These are phyloP conservation scores for Yamadazyma atlantica DNA, from an alignment of 1,139 yeast genomes.

Conservation along the genomic window DNA sequence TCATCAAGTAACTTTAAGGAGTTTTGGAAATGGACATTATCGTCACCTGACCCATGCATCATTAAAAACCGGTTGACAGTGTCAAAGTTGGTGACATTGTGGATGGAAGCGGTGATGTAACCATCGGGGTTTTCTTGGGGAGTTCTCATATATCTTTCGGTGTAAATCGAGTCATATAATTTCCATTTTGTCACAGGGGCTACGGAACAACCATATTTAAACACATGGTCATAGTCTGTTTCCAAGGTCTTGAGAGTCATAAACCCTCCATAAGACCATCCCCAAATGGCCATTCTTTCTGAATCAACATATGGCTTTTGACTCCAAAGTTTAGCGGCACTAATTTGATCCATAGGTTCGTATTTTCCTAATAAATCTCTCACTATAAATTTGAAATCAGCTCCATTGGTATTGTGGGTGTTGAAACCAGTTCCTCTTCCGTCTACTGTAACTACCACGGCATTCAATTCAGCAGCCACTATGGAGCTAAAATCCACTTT, in stretches of 20 bases:
- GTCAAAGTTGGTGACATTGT: constrained; percentile 46
- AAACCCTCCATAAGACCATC: constrained; percentile 85
- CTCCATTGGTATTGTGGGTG: constrained; percentile 36
- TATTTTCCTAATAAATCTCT: constrained; percentile 65
- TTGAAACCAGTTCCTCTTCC: constrained; percentile 83
- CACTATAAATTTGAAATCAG: constrained; percentile 60
- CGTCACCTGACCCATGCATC: constrained; percentile 84
- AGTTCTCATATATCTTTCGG: constrained; percentile 75
- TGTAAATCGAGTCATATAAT: constrained; percentile 72
- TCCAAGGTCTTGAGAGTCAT: constrained; percentile 74
- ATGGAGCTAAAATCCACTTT: constrained; percentile 60
- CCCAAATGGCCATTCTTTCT: constrained; percentile 68
- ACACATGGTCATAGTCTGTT: constrained; percentile 57
- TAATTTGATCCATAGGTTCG: constrained; percentile 70
- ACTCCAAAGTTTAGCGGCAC: constrained; percentile 64
- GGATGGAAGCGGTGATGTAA: constrained; percentile 53
- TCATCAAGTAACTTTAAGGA: constrained; percentile 62
- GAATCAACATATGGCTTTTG: constrained; percentile 55
- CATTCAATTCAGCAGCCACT: constrained; percentile 65
- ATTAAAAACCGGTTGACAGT: constrained; percentile 60
- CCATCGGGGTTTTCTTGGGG: constrained; percentile 64
- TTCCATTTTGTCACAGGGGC: constrained; percentile 85
- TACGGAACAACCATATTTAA: constrained; percentile 71
- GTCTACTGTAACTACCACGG: constrained; percentile 77
- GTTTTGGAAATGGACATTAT: constrained; percentile 78